Evolutionary conservation across 768 basidiomycete species (phyloP).

Genomic region (Ramaria rubella): DNA sequence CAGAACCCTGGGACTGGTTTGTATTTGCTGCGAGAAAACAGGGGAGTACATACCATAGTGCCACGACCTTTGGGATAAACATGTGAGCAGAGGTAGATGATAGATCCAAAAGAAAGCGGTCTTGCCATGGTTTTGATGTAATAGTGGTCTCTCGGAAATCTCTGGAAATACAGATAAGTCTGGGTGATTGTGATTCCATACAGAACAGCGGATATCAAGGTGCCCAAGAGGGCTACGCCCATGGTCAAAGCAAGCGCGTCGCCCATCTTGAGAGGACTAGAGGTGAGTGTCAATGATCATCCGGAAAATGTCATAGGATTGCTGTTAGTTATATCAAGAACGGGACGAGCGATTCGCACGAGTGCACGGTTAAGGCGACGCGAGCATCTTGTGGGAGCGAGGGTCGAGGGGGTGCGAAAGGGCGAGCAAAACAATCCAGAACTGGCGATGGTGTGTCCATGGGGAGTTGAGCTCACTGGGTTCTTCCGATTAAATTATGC

Average conservation of each 20-base stretch:
- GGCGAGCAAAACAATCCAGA: too few species aligned
- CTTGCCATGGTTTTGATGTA: not conserved
- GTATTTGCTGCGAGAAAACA: too few species aligned
- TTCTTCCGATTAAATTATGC: too few species aligned
- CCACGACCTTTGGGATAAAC: not conserved
- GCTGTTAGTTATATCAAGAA: not conserved
- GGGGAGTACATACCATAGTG: not conserved
- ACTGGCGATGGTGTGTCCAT: too few species aligned
- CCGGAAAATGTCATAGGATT: not conserved
- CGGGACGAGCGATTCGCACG: not conserved
- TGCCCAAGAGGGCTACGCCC: conserved; percentile 5
- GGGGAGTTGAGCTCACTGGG: too few species aligned
- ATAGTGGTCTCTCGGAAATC: not conserved
- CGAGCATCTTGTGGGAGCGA: too few species aligned
- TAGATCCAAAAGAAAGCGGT: not conserved
- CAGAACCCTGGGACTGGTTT: not conserved
- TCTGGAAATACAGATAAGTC: conserved; percentile 8
- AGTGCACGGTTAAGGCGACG: too few species aligned
- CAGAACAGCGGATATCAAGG: conserved; percentile 2
- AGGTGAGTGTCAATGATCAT: not conserved
- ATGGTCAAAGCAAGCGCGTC: conserved; percentile 4
- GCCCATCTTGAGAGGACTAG: not conserved
- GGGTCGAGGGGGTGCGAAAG: too few species aligned
- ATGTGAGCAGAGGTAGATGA: not conserved
- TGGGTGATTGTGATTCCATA: conserved; percentile 9